Evolutionary conservation across 2,329 filamentous ascomycete genomes (phyloP).

Genomic region (Apiospora hydei): DNA sequence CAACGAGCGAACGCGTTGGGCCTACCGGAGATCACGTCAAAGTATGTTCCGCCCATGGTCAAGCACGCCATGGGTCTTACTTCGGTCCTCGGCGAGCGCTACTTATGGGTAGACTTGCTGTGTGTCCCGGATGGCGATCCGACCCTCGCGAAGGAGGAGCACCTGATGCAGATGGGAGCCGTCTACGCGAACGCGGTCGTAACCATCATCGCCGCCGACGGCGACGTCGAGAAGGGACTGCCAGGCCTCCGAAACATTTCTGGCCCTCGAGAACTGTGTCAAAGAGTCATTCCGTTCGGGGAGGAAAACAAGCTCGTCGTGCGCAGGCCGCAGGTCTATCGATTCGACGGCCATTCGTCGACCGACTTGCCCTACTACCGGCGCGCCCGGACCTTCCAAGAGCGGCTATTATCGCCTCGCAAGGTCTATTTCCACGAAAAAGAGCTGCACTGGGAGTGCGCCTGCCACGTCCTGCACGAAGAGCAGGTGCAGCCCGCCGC

Average conservation of each 20-base stretch:
- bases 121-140: neutral
- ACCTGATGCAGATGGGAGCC: neutral
- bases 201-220: neutral
- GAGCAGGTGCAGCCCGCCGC: neutral
- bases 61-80: conserved; percentile 8
- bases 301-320: neutral
- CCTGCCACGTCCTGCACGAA: neutral
- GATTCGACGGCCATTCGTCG: neutral
- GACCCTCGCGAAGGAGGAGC: neutral
- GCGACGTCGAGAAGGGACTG: neutral
- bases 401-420: neutral
- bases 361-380: neutral
- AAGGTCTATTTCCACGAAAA: neutral
- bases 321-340: neutral
- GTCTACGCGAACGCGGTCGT: conserved; percentile 3
- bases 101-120: neutral
- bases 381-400: neutral
- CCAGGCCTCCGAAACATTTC: neutral
- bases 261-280: neutral
- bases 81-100: neutral
- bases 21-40: neutral
- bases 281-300: neutral
- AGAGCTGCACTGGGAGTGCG: neutral
- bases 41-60: neutral
- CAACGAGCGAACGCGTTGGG: neutral